Evolutionary conservation across 2,329 filamentous ascomycete genomes (phyloP).

Genomic region (Scytalidium lignicola): DNA sequence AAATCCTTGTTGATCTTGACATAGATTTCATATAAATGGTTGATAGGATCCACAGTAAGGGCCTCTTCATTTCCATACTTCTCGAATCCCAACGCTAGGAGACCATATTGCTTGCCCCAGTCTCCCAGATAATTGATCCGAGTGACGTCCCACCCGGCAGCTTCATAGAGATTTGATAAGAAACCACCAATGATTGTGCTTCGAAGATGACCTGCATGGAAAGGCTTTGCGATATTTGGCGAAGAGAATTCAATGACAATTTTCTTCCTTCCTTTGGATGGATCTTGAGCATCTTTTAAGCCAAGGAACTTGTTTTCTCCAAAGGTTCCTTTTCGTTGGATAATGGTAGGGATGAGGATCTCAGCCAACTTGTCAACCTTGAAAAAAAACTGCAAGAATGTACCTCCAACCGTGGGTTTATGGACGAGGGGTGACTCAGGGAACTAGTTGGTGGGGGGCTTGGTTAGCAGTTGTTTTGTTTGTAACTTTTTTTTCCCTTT

Average conservation of each 20-base stretch:
- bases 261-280: slow-evolving; percentile 40
- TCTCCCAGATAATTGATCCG: slow-evolving; percentile 74
- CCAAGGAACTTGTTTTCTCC: slow-evolving; percentile 60
- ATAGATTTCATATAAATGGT: slow-evolving; percentile 78
- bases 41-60: slow-evolving; percentile 68
- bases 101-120: slow-evolving; percentile 69
- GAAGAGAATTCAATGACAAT: slow-evolving; percentile 78
- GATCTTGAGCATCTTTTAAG: slow-evolving; percentile 55
- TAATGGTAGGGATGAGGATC: slow-evolving; percentile 65
- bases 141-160: slow-evolving; percentile 64
- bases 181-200: slow-evolving; percentile 75
- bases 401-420: slow-evolving; percentile 60
- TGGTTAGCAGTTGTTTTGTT: too few species aligned
- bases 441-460: slow-evolving; percentile 45
- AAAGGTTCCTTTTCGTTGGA: slow-evolving; percentile 54
- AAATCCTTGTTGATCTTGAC: slow-evolving; percentile 66
- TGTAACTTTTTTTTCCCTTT: too few species aligned
- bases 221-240: slow-evolving; percentile 82
- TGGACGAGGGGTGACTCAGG: slow-evolving; percentile 67
- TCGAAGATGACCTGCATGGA: slow-evolving; percentile 69
- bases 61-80: slow-evolving; percentile 70
- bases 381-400: slow-evolving; percentile 77
- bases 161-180: slow-evolving; percentile 63
- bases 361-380: slow-evolving; percentile 61
- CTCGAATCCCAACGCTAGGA: slow-evolving; percentile 69